Evolutionary conservation across 108 stramenopile species (phyloP), one percentile per base, ranked within the genome.

Genomic region (Heterococcus sp.): DNA sequence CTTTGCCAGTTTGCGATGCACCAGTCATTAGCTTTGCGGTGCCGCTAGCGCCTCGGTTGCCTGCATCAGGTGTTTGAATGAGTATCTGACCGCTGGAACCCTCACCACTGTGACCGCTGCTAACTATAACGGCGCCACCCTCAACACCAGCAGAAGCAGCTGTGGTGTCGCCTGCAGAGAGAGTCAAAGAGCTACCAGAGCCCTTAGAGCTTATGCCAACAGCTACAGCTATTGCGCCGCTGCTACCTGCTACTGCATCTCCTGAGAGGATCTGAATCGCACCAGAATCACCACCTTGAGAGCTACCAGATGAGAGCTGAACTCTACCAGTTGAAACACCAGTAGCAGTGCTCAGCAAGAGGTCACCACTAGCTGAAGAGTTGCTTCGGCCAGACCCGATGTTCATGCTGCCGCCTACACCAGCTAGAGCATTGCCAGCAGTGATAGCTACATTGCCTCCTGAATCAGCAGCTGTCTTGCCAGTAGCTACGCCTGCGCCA

Each of bases 21-120:
- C 78, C 78, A 5, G 71, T 72, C 34, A 58, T 71, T 1, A 80
- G 29, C 29, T 31, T 36, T n/a, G 72, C n/a, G 30, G 29, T 35
- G n/a, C 78, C 78, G 36, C 78, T 80, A 38, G 31, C 8, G 30
- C 69, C 78, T 1, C 58, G 29, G 3, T 35, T 38, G 26, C 72
- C 77, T 2, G 70, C 77, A 58, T 33, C 21, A 46, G 77, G 2
- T 14, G 77, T 71, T 3, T 29, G 37, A 11, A 71, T 5, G 1
- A 3, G 68, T 37, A 78, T 63, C 1, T 40, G 32, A 31, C 77
- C 77, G 70, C 77, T 78, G 14, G 77, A 38, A 11, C 77, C 77
- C 3, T 37, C 35, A 35, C 37, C 63, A 38, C 77, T 67, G 37
- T 35, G 38, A 2, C 71, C 78, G 2, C 69, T 58, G 32, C 37